Base-by-base conservation (phyloP, 768 basidiomycete species). In the Mycena amicta region DNA sequence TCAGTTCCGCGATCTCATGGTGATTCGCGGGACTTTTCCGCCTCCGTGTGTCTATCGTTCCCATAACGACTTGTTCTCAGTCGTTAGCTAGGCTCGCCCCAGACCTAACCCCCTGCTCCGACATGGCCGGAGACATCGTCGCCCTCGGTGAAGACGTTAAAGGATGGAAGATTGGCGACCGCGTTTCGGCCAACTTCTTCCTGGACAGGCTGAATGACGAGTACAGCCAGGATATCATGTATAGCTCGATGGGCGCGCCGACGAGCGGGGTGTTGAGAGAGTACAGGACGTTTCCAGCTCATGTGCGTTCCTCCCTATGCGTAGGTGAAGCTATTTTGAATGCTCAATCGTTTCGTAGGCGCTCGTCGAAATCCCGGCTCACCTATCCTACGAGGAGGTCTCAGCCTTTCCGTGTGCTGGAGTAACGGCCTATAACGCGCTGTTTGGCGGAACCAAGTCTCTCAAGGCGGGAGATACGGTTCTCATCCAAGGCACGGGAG, bases 361-460 rank as follows among this genome's bases (percentile, higher is more conserved):
- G 0, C 71, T 88, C 33, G 78, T 88, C 22, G 60, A 65, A 41
- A 73, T 87, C 59, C 83, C 89, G 0, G 69, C 79, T 6, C 80
- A 87, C 66, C 75, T 88, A 18, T 79, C 79, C 1, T 87, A 83
- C 61, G 83, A 84, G 58, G 84, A 90, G 65, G 88, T 81, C 0
- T 83, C 88, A 0, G 85, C 86, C 27, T 72, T 90, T 3, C 83
- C 86, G 75, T 87, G 75, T 56, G 80, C 81, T 11, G 81, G 74
- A 1, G 60, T 83, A 41, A 84, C 82, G 0, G 80, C 83, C 2
- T 84, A 81, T 70, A 80, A 76, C 55, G 77, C 77, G 0, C 53
- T 60, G 13, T 67, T 82, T 56, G 64, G 71, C 61, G 78, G 77
- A 2, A 63, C 69, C 2, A 55, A 62, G 5, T 70, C 75, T 25